Conservation (phyloP, 73 alveolate genomes). For the Blepharisma japonicum region DNA sequence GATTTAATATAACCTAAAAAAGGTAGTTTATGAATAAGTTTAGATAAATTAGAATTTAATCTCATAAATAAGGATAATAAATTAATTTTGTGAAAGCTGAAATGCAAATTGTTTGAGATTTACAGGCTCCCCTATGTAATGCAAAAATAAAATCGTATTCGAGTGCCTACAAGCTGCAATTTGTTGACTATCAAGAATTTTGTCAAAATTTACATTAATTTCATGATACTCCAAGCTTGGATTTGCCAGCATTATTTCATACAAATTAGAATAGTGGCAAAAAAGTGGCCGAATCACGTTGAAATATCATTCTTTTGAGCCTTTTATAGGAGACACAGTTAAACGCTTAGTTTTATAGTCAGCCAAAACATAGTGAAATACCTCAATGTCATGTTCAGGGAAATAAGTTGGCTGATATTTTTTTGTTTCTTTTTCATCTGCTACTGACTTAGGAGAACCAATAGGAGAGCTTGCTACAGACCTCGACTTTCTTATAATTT, state of each 20-base stretch:
- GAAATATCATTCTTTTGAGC: background rate
- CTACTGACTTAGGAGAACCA: background rate
- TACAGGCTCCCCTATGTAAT: background rate
- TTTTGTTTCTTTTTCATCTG: background rate
- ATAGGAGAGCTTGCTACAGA: background rate
- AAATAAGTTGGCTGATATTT: background rate
- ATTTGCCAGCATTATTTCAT: background rate
- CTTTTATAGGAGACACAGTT: background rate
- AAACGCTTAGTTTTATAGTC: background rate
- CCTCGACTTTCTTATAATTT: background rate
- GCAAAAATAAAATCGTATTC: background rate
- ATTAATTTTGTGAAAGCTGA: background rate
- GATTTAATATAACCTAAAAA: too few relatives aligned
- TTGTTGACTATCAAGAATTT: background rate
- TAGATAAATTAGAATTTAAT: too few relatives aligned
- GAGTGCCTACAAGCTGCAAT: background rate
- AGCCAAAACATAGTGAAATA: conserved; percentile 23
- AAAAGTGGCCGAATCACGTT: background rate
- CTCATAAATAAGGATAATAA: too few relatives aligned
- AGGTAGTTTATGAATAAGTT: too few relatives aligned
- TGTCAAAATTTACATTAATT: background rate
- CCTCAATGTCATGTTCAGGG: background rate
- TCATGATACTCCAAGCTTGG: background rate
- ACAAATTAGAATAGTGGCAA: conserved; percentile 8
- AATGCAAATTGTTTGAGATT: conserved; percentile 5